Evolutionary conservation across 2,329 filamentous ascomycete species (phyloP).

Genomic region (Stachybotrys chlorohalonatus): DNA sequence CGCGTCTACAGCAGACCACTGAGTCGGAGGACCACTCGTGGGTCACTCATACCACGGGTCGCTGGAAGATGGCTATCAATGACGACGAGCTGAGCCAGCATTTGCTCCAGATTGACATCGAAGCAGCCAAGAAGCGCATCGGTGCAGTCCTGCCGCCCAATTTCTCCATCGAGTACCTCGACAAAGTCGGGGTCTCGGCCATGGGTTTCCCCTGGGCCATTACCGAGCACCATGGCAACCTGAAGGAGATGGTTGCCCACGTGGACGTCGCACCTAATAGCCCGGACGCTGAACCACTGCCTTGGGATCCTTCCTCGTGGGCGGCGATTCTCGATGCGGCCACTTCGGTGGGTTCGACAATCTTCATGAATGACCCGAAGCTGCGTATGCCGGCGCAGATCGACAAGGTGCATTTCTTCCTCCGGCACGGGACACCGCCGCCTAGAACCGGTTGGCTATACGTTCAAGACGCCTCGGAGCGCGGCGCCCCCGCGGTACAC

Average conservation of each 20-base stretch:
- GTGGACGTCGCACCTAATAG: slow-evolving; percentile 1
- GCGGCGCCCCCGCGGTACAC: neutral
- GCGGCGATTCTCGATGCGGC: slow-evolving; percentile 5
- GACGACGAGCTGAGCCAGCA: neutral
- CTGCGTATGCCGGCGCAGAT: slow-evolving; percentile 3
- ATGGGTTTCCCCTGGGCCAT: slow-evolving; percentile 6
- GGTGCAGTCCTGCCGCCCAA: neutral
- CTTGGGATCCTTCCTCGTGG: neutral
- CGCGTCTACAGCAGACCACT: neutral
- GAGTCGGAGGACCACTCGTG: neutral
- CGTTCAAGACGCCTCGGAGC: neutral
- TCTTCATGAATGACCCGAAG: slow-evolving; percentile 1
- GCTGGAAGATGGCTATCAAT: neutral
- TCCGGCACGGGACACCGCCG: neutral
- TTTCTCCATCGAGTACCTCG: slow-evolving; percentile 3
- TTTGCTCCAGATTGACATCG: slow-evolving; percentile 1
- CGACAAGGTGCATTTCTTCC: neutral
- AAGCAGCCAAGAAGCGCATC: slow-evolving; percentile 2
- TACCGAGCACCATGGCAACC: slow-evolving; percentile 4
- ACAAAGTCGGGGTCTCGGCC: slow-evolving; percentile 3
- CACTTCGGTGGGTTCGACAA: slow-evolving; percentile 2
- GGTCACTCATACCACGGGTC: neutral
- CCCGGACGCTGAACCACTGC: neutral
- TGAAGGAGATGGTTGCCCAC: slow-evolving; percentile 3
- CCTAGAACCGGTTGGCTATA: slow-evolving; percentile 2